Percentiles rank a stretch among this genome's conserved stretches.
Evolutionary conservation across 257 asterid species (phyloP).

Genomic region (Solanum boliviense): DNA sequence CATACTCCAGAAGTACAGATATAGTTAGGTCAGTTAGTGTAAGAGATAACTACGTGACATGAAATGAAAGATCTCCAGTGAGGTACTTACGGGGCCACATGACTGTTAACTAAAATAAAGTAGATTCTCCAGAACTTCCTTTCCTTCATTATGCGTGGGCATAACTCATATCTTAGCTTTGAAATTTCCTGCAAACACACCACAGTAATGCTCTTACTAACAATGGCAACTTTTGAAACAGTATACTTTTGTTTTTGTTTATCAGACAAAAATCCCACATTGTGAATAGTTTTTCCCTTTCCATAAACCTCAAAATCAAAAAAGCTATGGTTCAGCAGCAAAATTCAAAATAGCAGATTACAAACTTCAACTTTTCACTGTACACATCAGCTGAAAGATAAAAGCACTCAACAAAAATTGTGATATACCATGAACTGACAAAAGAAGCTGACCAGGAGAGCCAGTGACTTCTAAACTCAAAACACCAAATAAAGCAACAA

Average conservation of each 20-base stretch:
- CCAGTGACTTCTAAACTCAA: not conserved
- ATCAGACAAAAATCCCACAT: not conserved
- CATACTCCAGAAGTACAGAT: not conserved
- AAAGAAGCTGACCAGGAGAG: not conserved
- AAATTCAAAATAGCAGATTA: not conserved
- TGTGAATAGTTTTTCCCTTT: not conserved
- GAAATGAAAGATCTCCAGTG: not conserved
- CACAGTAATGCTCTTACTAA: not conserved
- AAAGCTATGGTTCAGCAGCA: not conserved
- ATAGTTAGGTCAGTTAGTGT: not conserved
- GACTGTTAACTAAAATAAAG: slow-evolving; percentile 79
- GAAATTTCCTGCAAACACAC: slow-evolving; percentile 61
- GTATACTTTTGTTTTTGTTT: not conserved
- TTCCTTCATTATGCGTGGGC: slow-evolving; percentile 91
- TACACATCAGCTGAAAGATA: not conserved
- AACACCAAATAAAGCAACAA: not conserved
- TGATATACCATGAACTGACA: not conserved
- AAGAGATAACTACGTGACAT: not conserved
- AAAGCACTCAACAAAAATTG: not conserved
- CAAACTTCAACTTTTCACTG: not conserved
- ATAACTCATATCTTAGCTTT: slow-evolving; percentile 65
- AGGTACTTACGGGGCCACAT: slow-evolving; percentile 67
- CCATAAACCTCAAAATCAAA: not conserved
- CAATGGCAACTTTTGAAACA: not conserved
- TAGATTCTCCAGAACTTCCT: slow-evolving; percentile 96